Percentiles rank a stretch among this genome's conserved stretches.
phyloP scores from a whole-genome alignment of 805 yeast species.

The Yamadazyma paraphyllophila region DNA sequence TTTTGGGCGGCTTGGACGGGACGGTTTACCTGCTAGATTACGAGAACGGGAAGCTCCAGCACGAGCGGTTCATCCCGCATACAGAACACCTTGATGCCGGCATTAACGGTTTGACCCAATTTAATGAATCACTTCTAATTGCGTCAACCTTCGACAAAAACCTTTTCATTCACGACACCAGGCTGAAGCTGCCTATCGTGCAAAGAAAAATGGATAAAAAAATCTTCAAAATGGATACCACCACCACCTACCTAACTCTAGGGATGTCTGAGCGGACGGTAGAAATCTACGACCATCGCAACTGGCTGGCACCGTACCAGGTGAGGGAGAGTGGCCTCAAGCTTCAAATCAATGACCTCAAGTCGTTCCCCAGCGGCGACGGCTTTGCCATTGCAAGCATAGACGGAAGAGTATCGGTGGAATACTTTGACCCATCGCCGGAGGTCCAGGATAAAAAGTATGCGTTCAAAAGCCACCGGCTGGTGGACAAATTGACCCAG shows the following conservation, averaged over 20 bases:
- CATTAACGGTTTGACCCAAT: constrained; percentile 34
- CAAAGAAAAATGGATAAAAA: constrained; percentile 39
- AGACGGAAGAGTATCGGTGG: constrained; percentile 82
- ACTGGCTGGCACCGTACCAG: constrained; percentile 43
- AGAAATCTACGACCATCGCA: constrained; percentile 56
- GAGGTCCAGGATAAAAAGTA: constrained; percentile 48
- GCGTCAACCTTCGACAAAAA: constrained; percentile 65
- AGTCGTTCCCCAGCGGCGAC: constrained; percentile 48
- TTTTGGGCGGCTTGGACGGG: constrained; percentile 55
- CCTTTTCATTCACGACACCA: constrained; percentile 47
- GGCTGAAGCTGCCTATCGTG: constrained; percentile 15
- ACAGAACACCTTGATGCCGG: constrained; percentile 20
- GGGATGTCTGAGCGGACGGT: constrained; percentile 54
- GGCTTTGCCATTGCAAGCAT: constrained; percentile 71
- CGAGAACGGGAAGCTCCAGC: constrained; percentile 32
- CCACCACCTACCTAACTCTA: constrained; percentile 44
- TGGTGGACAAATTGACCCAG: constrained; percentile 32
- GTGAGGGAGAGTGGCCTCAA: constrained; percentile 63
- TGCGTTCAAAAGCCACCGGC: constrained; percentile 81
- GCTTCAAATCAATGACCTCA: constrained; percentile 59
- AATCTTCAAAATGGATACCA: constrained; percentile 61
- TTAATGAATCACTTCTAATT: constrained; percentile 35
- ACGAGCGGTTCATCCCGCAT: constrained; percentile 8
- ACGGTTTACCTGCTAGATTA: constrained; percentile 50
- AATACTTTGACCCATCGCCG: constrained; percentile 54